These are phyloP conservation scores for Psilocybe mexicana DNA, from an alignment of 1,284 basidiomycete species.

Conservation along the genomic window DNA sequence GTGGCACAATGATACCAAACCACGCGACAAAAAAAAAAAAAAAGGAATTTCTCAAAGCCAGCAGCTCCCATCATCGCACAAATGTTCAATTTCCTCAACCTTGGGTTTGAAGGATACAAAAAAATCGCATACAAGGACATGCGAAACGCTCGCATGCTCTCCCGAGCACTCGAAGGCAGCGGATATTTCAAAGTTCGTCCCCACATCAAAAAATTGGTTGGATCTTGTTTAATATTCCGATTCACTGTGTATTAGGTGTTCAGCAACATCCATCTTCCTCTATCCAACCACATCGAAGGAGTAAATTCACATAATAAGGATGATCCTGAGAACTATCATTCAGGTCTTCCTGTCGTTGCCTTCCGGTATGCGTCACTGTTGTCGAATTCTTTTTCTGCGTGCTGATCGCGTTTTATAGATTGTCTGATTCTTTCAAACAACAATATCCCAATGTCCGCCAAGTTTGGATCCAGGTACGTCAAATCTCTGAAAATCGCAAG, in stretches of 20 bases:
- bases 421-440: conserved; percentile 58
- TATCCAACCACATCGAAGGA: conserved; percentile 12
- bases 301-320: conserved; percentile 27
- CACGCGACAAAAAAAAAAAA: too few relatives aligned
- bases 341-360: conserved; percentile 70
- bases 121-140: conserved; percentile 54
- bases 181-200: conserved; percentile 42
- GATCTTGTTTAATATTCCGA: background rate
- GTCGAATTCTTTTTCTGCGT: background rate
- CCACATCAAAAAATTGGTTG: background rate
- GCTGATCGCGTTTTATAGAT: conserved; percentile 17
- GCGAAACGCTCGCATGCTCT: conserved; percentile 63
- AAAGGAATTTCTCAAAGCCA: conserved; percentile 64
- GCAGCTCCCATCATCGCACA: conserved; percentile 66
- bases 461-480: conserved; percentile 53
- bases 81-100: conserved; percentile 72
- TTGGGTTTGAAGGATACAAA: conserved; percentile 41
- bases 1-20: too few relatives aligned
- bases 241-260: conserved; percentile 29
- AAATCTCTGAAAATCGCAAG: background rate
- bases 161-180: conserved; percentile 59
- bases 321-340: conserved; percentile 46
- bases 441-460: conserved; percentile 61
- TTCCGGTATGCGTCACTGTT: conserved; percentile 46
- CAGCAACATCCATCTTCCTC: conserved; percentile 40